Evolutionary conservation across 352 stramenopile genomes (phyloP).

Genomic region (Globisporangium nodosum): DNA sequence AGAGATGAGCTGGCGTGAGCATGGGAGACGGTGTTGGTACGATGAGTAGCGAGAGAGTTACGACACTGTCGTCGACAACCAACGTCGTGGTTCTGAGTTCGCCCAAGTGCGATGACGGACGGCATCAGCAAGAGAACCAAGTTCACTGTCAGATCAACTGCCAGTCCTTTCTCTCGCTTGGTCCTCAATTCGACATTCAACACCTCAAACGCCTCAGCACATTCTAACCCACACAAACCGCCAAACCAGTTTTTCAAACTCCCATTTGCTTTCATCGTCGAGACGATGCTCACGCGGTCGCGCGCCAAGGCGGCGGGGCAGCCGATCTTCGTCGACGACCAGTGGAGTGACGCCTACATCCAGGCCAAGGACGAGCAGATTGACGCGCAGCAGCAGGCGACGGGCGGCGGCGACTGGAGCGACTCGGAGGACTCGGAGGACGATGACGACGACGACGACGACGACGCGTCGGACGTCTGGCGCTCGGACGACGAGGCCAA

Average conservation of each 20-base stretch:
- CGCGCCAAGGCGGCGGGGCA: slow-evolving; percentile 54
- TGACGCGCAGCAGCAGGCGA: slow-evolving; percentile 50
- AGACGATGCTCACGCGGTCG: slow-evolving; percentile 61
- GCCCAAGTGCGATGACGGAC: no score
- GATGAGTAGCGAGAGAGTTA: no score
- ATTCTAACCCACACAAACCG: neutral
- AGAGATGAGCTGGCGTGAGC: neutral
- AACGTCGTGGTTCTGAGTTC: no score
- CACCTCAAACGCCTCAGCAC: neutral
- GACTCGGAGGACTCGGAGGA: slow-evolving; percentile 26
- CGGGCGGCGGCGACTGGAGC: slow-evolving; percentile 33
- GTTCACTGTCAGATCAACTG: no score
- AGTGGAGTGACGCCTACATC: slow-evolving; percentile 83
- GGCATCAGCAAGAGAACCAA: no score
- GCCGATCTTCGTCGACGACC: slow-evolving; percentile 76
- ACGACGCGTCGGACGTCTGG: slow-evolving; percentile 14
- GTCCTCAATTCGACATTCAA: no score
- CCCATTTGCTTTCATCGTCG: neutral
- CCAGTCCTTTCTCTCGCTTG: no score
- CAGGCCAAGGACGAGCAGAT: slow-evolving; percentile 82
- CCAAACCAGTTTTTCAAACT: neutral
- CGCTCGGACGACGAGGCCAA: slow-evolving; percentile 14
- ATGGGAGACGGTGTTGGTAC: no score
- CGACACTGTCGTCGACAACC: no score
- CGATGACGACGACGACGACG: slow-evolving; percentile 23